A percentile compares a stretch with the other conserved stretches of the same genome.
These are phyloP conservation scores for Nakazawaea peltata DNA, from an alignment of 805 yeast species.

Conservation along the genomic window DNA sequence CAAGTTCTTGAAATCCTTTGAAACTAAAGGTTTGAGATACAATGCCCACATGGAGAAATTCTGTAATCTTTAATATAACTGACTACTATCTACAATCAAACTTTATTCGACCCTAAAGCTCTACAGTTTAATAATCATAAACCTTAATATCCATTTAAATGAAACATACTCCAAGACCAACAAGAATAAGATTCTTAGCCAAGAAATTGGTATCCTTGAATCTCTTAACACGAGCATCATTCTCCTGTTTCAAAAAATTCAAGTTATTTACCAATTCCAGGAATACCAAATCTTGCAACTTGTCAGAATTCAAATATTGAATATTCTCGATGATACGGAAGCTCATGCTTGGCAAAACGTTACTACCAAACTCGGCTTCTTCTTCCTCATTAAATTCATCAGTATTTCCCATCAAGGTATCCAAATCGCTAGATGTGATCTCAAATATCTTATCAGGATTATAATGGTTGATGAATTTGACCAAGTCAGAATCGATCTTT, in stretches of 20 bases:
- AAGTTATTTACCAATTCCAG: constrained; percentile 21
- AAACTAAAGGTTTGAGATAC: constrained; percentile 39
- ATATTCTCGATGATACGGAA: constrained; percentile 38
- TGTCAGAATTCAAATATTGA: background rate
- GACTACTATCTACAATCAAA: too few species aligned
- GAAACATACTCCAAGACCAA: constrained; percentile 28
- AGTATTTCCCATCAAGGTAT: constrained; percentile 11
- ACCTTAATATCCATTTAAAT: too few species aligned
- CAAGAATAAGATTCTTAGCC: constrained; percentile 27
- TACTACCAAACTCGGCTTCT: constrained; percentile 19
- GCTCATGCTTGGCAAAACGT: constrained; percentile 26
- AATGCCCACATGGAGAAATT: constrained; percentile 10
- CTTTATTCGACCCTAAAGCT: too few species aligned
- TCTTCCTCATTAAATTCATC: constrained; percentile 20
- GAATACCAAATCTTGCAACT: constrained; percentile 20
- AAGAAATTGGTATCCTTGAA: constrained; percentile 27
- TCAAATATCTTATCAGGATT: constrained; percentile 21
- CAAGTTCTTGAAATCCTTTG: constrained; percentile 30
- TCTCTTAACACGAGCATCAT: constrained; percentile 16
- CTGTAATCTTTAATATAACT: too few species aligned
- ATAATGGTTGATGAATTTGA: constrained; percentile 45
- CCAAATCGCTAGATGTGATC: constrained; percentile 15
- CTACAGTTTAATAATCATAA: too few species aligned
- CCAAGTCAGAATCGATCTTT: constrained; percentile 47
- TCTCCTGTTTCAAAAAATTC: constrained; percentile 23